phyloP scores from a whole-genome alignment of 306 rosid genomes.

The Vigna hirtella region DNA sequence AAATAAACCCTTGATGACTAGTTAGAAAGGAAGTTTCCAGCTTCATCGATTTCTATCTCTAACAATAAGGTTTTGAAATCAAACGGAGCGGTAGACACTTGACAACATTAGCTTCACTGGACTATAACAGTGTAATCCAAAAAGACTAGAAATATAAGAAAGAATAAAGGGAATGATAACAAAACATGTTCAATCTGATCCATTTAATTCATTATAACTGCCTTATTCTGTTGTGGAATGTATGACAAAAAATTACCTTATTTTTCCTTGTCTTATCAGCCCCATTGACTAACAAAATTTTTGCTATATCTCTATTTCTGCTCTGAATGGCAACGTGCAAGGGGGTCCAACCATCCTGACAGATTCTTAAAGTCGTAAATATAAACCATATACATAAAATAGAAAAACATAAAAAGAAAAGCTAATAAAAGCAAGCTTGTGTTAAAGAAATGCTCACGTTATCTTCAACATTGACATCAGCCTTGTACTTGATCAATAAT shows the following conservation, averaged over 20 bases:
- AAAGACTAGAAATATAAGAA: constrained; percentile 25
- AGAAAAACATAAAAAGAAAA: neutral
- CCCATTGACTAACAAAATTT: constrained; percentile 81
- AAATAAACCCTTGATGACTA: neutral
- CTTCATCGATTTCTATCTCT: constrained; percentile 16
- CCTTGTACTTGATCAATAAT: constrained; percentile 80
- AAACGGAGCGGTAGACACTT: constrained; percentile 5
- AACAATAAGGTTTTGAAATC: constrained; percentile 26
- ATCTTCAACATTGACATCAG: constrained; percentile 81
- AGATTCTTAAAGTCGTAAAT: constrained; percentile 11
- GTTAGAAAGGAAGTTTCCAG: neutral
- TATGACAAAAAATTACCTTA: constrained; percentile 62
- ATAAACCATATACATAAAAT: constrained; percentile 6
- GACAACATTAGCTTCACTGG: constrained; percentile 11
- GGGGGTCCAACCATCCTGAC: constrained; percentile 96
- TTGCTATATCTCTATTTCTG: constrained; percentile 83
- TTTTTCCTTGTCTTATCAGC: constrained; percentile 79
- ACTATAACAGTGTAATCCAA: constrained; percentile 6
- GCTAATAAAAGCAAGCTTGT: constrained; percentile 4
- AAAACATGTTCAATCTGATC: neutral
- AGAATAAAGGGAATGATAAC: constrained; percentile 19
- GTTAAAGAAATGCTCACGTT: constrained; percentile 55
- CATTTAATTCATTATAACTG: constrained; percentile 16
- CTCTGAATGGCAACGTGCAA: constrained; percentile 89
- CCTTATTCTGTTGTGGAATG: neutral